Base-by-base conservation (phyloP, 2,329 filamentous ascomycete genomes). In the Colletotrichum endophyticum region DNA sequence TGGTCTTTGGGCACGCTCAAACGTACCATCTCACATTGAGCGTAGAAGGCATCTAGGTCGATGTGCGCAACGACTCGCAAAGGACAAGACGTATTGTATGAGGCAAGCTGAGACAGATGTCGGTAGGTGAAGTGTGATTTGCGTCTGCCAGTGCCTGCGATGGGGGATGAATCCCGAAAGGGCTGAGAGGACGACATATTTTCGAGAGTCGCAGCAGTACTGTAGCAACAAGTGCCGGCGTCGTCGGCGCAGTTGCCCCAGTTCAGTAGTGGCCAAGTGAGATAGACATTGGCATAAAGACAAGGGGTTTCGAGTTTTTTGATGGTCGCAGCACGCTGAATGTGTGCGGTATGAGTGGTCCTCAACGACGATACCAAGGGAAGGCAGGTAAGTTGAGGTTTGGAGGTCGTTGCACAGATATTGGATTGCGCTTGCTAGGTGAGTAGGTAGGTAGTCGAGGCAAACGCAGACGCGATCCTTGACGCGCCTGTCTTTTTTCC, bases 41-140 rank as follows among this genome's bases (percentile, higher is more conserved):
- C 94, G 84, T 99, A 99, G 86, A 99, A 99, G 53, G 96, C 96
- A 90, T 99, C 97, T 76, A 99, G 92, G 82, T 99, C 97, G 78
- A 99, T 92, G 84, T 98, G 96, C 8, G 95, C 95, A 80, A 98
- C 92, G 32, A 98, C 94, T 62, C 97, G 93, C 44, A 99, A 89
- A 2, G 96, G 96, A 67, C 92, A 95, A 11, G 92, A 92, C 0
- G 93, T 89, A 39, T 92, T 92, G 79, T 91, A 95, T 12, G 92
- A 90, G 8, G 93, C 91, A 73, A 99, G 91, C 78, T 96, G 93
- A 39, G 92, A 89, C 19, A 99, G 90, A 70, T 99, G 93, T 77
- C 94, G 95, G 83, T 95, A 95, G 4, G 95, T 98, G 86, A 97
- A 99, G 74, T 90, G 91, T 19, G 96, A 98, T 62, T 78, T 78